These are phyloP conservation scores for Suaeda aralocaspica DNA, from an alignment of 148 eudicot species.

Conservation along the genomic window DNA sequence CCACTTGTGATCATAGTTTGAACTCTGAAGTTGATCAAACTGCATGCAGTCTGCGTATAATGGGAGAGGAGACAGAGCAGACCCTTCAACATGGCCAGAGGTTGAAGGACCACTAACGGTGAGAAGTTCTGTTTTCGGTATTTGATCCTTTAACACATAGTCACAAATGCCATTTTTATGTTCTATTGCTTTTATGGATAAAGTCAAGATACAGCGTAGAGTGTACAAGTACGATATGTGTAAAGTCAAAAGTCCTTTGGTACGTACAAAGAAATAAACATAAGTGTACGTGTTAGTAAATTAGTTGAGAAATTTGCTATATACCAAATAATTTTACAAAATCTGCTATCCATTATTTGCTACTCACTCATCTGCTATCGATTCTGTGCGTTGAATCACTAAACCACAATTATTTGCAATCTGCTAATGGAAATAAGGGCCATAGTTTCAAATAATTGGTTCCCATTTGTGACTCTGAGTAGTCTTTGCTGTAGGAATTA, in stretches of 20 bases:
- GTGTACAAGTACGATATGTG: no score
- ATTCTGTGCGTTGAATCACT: background rate
- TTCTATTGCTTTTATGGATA: no score
- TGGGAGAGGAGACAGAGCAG: conserved; percentile 89
- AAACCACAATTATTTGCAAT: background rate
- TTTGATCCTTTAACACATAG: background rate
- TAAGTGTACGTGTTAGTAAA: no score
- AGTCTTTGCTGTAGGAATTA: no score
- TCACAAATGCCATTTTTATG: conserved; percentile 6
- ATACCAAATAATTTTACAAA: background rate
- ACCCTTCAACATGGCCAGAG: conserved; percentile 92
- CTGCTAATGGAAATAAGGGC: background rate
- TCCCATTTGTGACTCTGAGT: no score
- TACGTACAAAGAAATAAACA: no score
- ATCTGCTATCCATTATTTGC: background rate
- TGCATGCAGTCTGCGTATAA: conserved; percentile 81
- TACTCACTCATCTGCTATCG: background rate
- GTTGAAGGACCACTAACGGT: conserved; percentile 94
- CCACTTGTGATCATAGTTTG: conserved; percentile 14
- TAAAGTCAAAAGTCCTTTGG: no score
- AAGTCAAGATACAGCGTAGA: no score
- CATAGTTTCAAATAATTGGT: no score
- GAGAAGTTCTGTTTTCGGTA: conserved; percentile 18
- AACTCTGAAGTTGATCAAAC: conserved; percentile 17
- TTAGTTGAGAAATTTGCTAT: background rate